Percentiles rank a stretch among this genome's conserved stretches.
These are phyloP conservation scores for Arachnopeziza araneosa DNA, from an alignment of 2,329 filamentous ascomycete species.

Conservation along the genomic window DNA sequence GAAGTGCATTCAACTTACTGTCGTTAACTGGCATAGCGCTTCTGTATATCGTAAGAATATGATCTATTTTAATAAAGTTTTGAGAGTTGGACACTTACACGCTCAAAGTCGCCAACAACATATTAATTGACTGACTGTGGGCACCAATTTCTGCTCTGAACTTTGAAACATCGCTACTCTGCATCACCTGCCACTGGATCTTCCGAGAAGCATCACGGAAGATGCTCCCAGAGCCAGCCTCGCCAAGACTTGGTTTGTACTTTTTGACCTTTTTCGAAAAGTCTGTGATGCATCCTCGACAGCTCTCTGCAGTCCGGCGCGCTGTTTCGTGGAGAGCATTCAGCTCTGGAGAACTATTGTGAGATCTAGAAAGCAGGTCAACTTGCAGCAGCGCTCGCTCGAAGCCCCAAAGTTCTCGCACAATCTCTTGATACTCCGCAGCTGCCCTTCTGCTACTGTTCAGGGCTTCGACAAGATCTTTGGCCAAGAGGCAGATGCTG, in stretches of 20 bases:
- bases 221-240: no score
- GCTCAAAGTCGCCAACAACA: background rate
- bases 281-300: constrained; percentile 7
- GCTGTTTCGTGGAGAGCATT: constrained; percentile 9
- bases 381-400: constrained; percentile 15
- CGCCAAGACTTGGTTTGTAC: no score
- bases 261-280: no score
- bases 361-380: constrained; percentile 4
- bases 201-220: no score
- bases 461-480: constrained; percentile 20
- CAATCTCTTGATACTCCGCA: constrained; percentile 27
- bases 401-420: constrained; percentile 24
- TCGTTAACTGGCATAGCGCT: background rate
- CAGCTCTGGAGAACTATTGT: constrained; percentile 3
- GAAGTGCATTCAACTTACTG: background rate
- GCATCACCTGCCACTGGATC: no score
- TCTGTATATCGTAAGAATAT: constrained; percentile 9
- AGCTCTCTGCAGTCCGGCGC: no score
- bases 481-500: background rate
- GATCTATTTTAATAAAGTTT: constrained; percentile 1
- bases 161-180: background rate
- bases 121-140: background rate
- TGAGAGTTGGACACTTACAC: background rate
- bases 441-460: constrained; percentile 27
- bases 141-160: background rate